These are phyloP conservation scores for Euphrasia confusa DNA, from an alignment of 257 asterid species.

Conservation along the genomic window DNA sequence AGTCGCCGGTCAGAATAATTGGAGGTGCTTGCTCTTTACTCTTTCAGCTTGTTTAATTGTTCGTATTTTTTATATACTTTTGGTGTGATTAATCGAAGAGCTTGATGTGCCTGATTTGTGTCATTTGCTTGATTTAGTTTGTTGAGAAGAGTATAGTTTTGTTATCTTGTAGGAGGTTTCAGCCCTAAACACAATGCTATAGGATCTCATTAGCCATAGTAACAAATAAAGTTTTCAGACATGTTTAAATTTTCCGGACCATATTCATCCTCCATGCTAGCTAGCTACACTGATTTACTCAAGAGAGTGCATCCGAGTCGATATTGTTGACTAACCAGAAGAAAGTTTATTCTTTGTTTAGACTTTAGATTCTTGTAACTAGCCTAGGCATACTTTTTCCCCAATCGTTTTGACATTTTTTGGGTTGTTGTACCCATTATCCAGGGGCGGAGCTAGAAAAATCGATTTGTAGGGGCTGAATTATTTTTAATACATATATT, in stretches of 20 bases:
- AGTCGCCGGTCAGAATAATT: not conserved
- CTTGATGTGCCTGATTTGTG: not conserved
- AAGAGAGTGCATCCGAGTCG: not conserved
- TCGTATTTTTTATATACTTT: not conserved
- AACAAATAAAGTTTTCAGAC: no score
- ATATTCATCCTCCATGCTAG: not conserved
- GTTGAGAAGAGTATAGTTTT: not conserved
- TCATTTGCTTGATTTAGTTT: not conserved
- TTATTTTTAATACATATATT: no score
- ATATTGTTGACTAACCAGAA: not conserved
- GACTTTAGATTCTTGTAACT: not conserved
- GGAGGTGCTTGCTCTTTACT: not conserved
- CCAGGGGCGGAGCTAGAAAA: no score
- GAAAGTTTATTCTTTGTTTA: not conserved
- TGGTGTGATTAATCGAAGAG: not conserved
- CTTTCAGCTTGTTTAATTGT: not conserved
- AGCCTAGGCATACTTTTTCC: no score
- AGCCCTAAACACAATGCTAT: not conserved
- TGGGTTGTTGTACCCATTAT: no score
- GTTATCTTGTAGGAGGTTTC: not conserved
- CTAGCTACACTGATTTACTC: not conserved
- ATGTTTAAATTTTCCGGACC: no score
- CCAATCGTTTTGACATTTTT: no score
- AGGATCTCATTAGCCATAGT: no score
- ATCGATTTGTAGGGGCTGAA: no score